Evolutionary conservation across 2,329 filamentous ascomycete species (phyloP), one percentile per base, ranked within the genome.

Genomic region (Trichoderma atroviride): DNA sequence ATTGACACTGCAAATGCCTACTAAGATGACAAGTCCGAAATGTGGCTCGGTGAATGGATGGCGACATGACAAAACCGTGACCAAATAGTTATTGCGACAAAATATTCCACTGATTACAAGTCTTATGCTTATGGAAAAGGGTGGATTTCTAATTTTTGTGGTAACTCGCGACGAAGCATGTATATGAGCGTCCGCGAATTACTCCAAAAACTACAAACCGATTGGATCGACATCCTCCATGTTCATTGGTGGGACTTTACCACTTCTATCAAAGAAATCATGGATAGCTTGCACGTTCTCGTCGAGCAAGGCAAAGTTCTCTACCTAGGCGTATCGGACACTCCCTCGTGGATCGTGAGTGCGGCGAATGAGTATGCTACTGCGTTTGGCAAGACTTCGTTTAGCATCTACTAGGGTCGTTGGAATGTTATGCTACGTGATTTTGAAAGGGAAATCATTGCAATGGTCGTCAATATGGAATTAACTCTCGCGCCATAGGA

Each of bases 1-100:
- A 87, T 90, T 73, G 88, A 90, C 74, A 89, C 86, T 9, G 72
- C 83, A 47, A 84, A 82, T 76, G 80, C 80, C 73, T 87, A 87
- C 74, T 81, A 86, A 71, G 70, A 80, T 59, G 84, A 83, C 69
- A 78, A 87, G 69, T 86, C 84, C 0, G 85, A 87, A 70, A 71
- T 72, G 19, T 84, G 82, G 80, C 74, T 87, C 50, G 85, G 85
- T 7, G 83, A 86, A 71, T 87, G 84, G 83, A 82, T 86, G 79
- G 69, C 75, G 2, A 59, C 72, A 5, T 79, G 81, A 19, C 75
- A 78, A 9, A 82, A 82, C 70, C 80, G 86, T 2, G 83, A 85
- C 72, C 75, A 82, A 67, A 78, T 86, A 70, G 81, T 86, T 14
- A 74, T 85, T n/a, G 82, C 83, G 0, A 85, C 82, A 58, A 86